A percentile compares a stretch with the other conserved stretches of the same genome.
Conservation (phyloP, 2,329 filamentous ascomycete species). For the Elsinoe perseae region DNA sequence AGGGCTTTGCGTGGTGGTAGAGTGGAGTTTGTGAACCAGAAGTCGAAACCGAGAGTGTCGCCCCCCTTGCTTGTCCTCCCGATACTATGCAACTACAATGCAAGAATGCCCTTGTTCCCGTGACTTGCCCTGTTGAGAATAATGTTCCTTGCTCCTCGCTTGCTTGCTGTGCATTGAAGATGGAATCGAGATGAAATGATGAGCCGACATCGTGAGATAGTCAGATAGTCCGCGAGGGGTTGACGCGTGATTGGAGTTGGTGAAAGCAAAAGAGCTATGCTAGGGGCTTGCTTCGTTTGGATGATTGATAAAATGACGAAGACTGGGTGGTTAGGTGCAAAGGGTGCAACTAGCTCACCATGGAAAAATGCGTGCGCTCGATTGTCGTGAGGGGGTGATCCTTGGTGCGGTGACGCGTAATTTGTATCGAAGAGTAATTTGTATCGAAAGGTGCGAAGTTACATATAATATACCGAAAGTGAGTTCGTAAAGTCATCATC, state of each 20-base stretch:
- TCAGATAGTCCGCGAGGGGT: too few species aligned
- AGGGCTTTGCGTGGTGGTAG: too few species aligned
- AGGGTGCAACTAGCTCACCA: too few species aligned
- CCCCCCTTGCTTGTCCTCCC: background rate
- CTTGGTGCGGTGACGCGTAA: constrained; percentile 1
- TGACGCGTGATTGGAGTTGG: background rate
- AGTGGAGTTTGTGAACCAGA: too few species aligned
- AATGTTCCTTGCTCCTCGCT: constrained; percentile 3
- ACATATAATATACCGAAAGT: background rate
- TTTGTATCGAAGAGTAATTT: background rate
- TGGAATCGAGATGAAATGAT: constrained; percentile 11
- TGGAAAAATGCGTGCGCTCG: background rate
- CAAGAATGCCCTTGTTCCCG: background rate
- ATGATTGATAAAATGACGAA: too few species aligned
- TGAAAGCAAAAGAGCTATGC: background rate
- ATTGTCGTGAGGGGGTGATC: background rate
- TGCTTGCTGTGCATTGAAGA: constrained; percentile 13
- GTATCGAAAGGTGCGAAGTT: background rate
- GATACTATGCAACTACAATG: background rate
- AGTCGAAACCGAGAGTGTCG: background rate
- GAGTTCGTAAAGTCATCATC: constrained; percentile 12
- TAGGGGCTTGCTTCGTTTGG: background rate
- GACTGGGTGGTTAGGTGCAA: too few species aligned
- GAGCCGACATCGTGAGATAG: background rate
- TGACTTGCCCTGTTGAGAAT: background rate